Conservation (phyloP, 192 early-diverging fungal genomes). For the Lobosporangium transversale region DNA sequence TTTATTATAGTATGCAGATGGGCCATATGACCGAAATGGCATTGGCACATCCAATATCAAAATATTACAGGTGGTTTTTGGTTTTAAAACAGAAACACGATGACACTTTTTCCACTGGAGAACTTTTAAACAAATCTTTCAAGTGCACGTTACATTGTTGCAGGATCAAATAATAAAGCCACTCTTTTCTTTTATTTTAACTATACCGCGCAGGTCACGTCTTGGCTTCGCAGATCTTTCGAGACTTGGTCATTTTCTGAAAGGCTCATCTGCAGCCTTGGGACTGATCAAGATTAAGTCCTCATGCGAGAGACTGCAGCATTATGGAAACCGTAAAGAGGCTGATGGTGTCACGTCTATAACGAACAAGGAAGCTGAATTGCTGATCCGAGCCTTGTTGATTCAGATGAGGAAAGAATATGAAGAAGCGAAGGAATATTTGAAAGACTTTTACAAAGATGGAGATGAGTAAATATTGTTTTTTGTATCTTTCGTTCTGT, state of each 20-base stretch:
- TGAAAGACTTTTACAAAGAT: slow-evolving; percentile 70
- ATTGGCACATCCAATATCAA: no score
- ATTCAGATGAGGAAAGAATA: slow-evolving; percentile 73
- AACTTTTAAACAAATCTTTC: no score
- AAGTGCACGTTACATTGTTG: no score
- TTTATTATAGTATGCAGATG: not conserved
- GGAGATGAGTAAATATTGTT: not conserved
- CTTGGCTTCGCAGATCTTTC: slow-evolving; percentile 76
- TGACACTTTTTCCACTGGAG: not conserved
- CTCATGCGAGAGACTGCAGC: slow-evolving; percentile 91
- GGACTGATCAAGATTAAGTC: slow-evolving; percentile 82
- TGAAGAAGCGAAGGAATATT: slow-evolving; percentile 72
- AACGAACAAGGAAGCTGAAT: slow-evolving; percentile 65
- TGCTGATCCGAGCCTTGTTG: slow-evolving; percentile 64
- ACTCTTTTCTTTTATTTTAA: no score
- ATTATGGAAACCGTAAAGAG: slow-evolving; percentile 74
- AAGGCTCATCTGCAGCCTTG: slow-evolving; percentile 89
- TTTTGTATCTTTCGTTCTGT: not conserved
- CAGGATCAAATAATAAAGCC: no score
- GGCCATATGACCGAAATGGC: no score
- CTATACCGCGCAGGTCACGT: not conserved
- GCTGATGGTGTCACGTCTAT: slow-evolving; percentile 61
- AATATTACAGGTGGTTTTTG: no score
- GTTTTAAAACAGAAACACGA: not conserved
- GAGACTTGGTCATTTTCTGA: slow-evolving; percentile 89